Percentiles rank a stretch among this genome's conserved stretches.
Evolutionary conservation across 78 protist genomes (phyloP).

Genomic region (Creolimax fragrantissima): DNA sequence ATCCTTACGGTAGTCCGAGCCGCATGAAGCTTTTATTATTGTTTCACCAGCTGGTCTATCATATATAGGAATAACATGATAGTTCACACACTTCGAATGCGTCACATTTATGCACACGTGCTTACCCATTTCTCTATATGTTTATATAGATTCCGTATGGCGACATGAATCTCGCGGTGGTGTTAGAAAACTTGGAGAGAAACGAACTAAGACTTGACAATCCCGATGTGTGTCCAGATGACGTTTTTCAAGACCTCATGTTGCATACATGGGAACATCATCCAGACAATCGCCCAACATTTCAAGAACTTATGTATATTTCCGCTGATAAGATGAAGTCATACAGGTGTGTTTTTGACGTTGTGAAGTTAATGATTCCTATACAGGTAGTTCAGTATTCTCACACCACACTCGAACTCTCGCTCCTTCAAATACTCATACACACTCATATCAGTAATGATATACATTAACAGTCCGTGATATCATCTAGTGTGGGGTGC

Average conservation of each 20-base stretch:
- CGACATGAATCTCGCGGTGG: not conserved
- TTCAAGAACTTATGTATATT: not conserved
- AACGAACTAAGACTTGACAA: not conserved
- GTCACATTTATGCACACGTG: not conserved
- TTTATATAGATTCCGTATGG: not conserved
- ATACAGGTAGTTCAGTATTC: too few species aligned
- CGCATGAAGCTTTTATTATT: too few species aligned
- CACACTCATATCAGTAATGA: too few species aligned
- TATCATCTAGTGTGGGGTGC: too few species aligned
- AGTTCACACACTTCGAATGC: not conserved
- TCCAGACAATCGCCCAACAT: not conserved
- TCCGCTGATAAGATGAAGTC: not conserved
- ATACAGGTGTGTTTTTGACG: not conserved
- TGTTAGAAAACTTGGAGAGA: not conserved
- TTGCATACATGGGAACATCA: not conserved
- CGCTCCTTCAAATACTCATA: too few species aligned
- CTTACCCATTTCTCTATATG: not conserved
- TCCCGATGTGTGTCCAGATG: not conserved
- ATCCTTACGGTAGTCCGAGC: too few species aligned
- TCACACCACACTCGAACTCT: too few species aligned
- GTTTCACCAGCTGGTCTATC: not conserved
- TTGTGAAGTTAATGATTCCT: too few species aligned
- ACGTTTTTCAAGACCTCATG: not conserved
- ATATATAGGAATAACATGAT: not conserved
- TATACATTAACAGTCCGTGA: too few species aligned